Base-by-base conservation (phyloP, 2,329 filamentous ascomycete species). In the Diaporthe batatas region DNA sequence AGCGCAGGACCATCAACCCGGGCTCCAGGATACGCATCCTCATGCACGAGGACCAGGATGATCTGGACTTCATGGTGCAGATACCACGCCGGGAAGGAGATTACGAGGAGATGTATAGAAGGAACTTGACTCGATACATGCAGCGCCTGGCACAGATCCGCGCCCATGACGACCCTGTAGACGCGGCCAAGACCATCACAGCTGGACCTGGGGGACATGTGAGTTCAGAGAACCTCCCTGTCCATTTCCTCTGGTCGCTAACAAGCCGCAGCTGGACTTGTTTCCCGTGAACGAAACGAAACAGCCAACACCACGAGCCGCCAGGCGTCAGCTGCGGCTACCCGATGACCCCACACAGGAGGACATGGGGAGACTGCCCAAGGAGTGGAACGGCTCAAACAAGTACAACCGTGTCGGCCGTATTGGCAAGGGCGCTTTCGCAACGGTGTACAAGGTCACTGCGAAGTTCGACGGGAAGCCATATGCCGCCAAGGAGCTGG, bases 341-440 rank as follows among this genome's bases (percentile, higher is more conserved):
- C 29, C 72, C 70, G 65, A 75, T 49, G 16, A 77, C 81, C 55
- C 80, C 83, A 51, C 81, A 78, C 76, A 80, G 81, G 79, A 71
- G 75, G 78, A 62, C 82, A 71, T 76, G n/a, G 79, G 79, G 39
- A 79, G 78, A 58, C 84, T 83, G 78, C 87, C 75, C 81, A 90
- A 83, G 82, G 94, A 85, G 87, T 98, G 94, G 96, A 92, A 91
- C 75, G 96, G 96, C 47, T 95, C 94, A 1, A 86, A 89, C 7
- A 91, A 91, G 75, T 99, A 98, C 83, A 97, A 97, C 79, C 91
- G 94, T 32, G 90, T 94, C 12, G 91, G 91, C 34, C 87, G 91
- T 64, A 93, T 99, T 75, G 96, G 96, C 57, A 96, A 96, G 81
- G 96, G 96, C 7, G 96, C 96, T 3, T 99, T 99, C 84, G 96